Evolutionary conservation across 2,329 filamentous ascomycete species (phyloP), one percentile per base, ranked within the genome.

Genomic region (Alternaria dauci): DNA sequence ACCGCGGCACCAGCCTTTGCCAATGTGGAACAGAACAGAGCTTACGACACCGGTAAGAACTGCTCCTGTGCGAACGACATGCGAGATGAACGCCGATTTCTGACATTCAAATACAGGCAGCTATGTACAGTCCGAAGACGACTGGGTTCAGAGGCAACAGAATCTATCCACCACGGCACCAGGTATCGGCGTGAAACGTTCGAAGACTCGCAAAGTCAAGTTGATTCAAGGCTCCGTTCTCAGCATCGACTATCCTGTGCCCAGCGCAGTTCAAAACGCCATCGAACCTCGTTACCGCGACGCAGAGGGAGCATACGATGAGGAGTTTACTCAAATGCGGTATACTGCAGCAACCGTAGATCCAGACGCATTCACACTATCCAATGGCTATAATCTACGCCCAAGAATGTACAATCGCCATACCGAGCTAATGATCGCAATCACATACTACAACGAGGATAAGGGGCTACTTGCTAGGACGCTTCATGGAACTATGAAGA

Each of bases 361-460:
- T 79, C 95, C 95, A 67, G 96, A 97, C 79, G 95, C 98, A 76
- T 99, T 98, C 80, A 98, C 94, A 2, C 87, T 99, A 67, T 96
- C 97, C 85, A 98, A 98, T 79, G 95, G 95, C 76, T 99, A 98
- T 86, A 97, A 98, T 84, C 86, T 99, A 79, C 92, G 95, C 50
- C 93, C 95, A 46, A 90, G 93, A 71, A 98, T 98, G 94, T 98
- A 98, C 83, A 98, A 98, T 86, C 88, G 95, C 73, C 95, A 98
- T 80, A 98, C 95, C 7, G 95, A 99, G 83, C 84, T 99, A 71
- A 86, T 98, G 66, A 97, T 99, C 80, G 95, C 95, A 73, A 93
- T 99, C 72, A 99, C 95, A 65, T 98, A 98, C 84, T 99, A 98
- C 85, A 98, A 98, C 83, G 95, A 98, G 85, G 95, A 98, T 83